Conservation (phyloP, 2,329 filamentous ascomycete species). For the Trichoderma simmonsii region DNA sequence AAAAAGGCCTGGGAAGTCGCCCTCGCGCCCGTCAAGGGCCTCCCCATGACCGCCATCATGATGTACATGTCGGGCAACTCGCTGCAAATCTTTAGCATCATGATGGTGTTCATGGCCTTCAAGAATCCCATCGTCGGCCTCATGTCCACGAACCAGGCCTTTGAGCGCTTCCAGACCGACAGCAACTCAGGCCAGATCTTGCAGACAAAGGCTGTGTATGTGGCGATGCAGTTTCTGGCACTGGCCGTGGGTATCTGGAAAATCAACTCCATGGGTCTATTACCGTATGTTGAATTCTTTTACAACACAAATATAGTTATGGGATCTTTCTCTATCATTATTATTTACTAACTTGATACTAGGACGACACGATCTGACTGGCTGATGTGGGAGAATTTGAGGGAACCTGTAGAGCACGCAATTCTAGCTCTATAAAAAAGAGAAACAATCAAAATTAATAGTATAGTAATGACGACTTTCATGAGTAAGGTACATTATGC, state of each 20-base stretch:
- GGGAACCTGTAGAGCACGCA: conserved; percentile 64
- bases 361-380: conserved; percentile 96
- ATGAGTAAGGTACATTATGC: background rate
- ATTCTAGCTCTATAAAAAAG: conserved; percentile 55
- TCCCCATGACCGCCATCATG: conserved; percentile 98
- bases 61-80: conserved; percentile 99
- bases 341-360: conserved; percentile 3
- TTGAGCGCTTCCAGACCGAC: conserved; percentile 84
- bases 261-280: conserved; percentile 89
- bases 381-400: conserved; percentile 88
- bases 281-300: conserved; percentile 65
- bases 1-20: conserved; percentile 99
- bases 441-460: background rate
- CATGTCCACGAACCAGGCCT: conserved; percentile 78
- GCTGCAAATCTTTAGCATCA: conserved; percentile 98
- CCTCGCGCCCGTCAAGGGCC: conserved; percentile 84
- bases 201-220: conserved; percentile 81
- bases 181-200: conserved; percentile 70
- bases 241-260: conserved; percentile 91
- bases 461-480: background rate
- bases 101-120: conserved; percentile 99
- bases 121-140: conserved; percentile 90
- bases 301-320: background rate
- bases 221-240: conserved; percentile 80
- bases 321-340: background rate